Evolutionary conservation across 495 filamentous ascomycete genomes (phyloP).

Genomic region (Pyrenula aspistea): DNA sequence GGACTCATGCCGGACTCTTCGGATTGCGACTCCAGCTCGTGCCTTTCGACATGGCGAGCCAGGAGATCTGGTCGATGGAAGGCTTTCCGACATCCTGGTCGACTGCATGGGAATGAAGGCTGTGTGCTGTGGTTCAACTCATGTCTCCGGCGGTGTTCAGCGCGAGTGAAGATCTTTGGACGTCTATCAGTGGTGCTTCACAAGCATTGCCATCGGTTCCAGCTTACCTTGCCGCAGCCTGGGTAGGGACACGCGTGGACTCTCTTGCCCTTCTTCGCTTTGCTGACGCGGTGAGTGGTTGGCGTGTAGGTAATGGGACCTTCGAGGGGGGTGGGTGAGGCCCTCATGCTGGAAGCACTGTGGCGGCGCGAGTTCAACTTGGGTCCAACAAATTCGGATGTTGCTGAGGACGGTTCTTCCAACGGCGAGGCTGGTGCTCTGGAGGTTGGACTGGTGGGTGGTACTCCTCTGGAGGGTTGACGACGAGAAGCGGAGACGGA

Average conservation of each 20-base stretch:
- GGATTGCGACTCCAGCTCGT: conserved; percentile 27
- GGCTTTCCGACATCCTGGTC: conserved; percentile 58
- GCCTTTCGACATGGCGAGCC: conserved; percentile 62
- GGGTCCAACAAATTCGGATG: neutral
- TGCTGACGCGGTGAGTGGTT: conserved; percentile 63
- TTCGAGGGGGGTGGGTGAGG: neutral
- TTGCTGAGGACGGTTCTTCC: neutral
- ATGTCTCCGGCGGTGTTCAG: conserved; percentile 79
- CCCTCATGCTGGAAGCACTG: neutral
- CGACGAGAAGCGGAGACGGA: neutral
- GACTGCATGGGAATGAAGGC: conserved; percentile 53
- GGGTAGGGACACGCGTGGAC: conserved; percentile 59
- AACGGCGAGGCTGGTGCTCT: neutral
- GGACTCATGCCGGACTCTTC: conserved; percentile 5
- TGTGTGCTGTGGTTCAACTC: conserved; percentile 71
- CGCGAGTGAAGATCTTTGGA: conserved; percentile 63
- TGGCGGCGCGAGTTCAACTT: neutral
- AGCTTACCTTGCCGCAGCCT: conserved; percentile 51
- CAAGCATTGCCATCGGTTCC: conserved; percentile 1
- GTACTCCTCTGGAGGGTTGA: neutral
- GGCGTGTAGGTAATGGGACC: conserved; percentile 44
- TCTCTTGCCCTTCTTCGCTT: conserved; percentile 72
- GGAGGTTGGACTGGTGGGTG: neutral
- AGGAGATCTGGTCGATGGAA: conserved; percentile 77
- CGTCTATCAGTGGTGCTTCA: conserved; percentile 7